Conservation (phyloP, 306 rosid genomes). For the Arachis hypogaea region DNA sequence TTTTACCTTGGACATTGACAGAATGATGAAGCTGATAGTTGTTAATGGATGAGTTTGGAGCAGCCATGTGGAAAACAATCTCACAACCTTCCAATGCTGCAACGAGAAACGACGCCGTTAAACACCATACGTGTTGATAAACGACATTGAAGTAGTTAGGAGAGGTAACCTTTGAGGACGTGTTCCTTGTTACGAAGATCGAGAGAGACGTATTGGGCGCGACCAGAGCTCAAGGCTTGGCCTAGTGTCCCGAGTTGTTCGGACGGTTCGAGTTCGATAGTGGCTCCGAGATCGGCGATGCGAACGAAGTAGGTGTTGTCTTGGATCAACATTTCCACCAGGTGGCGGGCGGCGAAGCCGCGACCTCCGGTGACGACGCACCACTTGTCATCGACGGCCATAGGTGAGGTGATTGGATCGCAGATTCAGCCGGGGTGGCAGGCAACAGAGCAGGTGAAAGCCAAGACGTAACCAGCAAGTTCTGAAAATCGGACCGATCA, state of each 20-base stretch:
- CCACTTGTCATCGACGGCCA: slow-evolving; percentile 65
- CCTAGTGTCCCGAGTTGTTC: slow-evolving; percentile 74
- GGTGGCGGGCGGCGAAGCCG: slow-evolving; percentile 94
- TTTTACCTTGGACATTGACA: slow-evolving; percentile 84
- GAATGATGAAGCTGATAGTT: slow-evolving; percentile 77
- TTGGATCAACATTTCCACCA: slow-evolving; percentile 74
- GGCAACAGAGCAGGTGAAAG: not conserved
- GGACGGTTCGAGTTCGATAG: slow-evolving; percentile 62
- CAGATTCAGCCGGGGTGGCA: slow-evolving; percentile 10
- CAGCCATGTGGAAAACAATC: slow-evolving; percentile 97
- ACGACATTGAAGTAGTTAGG: not conserved
- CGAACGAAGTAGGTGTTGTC: slow-evolving; percentile 59
- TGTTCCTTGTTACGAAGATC: slow-evolving; percentile 85
- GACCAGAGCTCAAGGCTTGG: slow-evolving; percentile 71
- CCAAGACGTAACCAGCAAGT: not conserved
- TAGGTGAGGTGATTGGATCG: slow-evolving; percentile 24
- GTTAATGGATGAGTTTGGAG: slow-evolving; percentile 90
- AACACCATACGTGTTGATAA: not conserved
- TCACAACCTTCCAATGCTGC: slow-evolving; percentile 84
- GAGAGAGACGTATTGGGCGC: slow-evolving; percentile 62
- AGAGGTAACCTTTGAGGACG: slow-evolving; percentile 59
- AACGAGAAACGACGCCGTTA: slow-evolving; percentile 4
- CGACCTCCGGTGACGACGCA: slow-evolving; percentile 96
- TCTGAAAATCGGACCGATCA: too few species aligned
- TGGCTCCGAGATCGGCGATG: slow-evolving; percentile 73